phyloP scores from a whole-genome alignment of 768 basidiomycete species.

The Tephrocybe sp. region DNA sequence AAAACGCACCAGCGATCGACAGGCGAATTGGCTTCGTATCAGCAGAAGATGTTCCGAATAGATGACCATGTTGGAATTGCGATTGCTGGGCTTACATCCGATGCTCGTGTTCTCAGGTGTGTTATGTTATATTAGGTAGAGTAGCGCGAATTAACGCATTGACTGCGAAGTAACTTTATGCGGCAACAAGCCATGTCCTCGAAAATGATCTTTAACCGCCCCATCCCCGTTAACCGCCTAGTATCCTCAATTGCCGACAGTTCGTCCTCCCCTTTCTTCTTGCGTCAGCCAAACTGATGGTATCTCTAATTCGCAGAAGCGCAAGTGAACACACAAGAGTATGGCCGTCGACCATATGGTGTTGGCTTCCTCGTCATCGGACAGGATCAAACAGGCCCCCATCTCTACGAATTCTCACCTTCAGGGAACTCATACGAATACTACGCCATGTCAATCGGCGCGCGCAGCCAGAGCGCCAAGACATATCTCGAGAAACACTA shows the following conservation, averaged over 20 bases:
- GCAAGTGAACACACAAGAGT: constrained; percentile 98
- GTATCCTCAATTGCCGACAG: constrained; percentile 95
- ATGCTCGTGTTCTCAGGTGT: constrained; percentile 95
- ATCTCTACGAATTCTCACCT: constrained; percentile 97
- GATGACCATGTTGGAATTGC: constrained; percentile 99
- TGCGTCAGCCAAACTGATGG: neutral
- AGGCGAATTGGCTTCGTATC: constrained; percentile 98
- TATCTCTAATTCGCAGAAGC: constrained; percentile 63
- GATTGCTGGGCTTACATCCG: constrained; percentile 97
- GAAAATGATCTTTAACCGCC: constrained; percentile 93
- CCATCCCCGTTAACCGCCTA: constrained; percentile 90
- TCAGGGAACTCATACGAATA: constrained; percentile 98
- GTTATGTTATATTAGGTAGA: constrained; percentile 9
- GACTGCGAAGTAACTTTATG: constrained; percentile 93
- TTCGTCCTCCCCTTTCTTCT: constrained; percentile 39
- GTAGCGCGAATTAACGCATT: neutral
- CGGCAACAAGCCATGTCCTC: constrained; percentile 96
- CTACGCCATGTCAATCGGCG: constrained; percentile 97
- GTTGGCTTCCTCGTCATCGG: constrained; percentile 99
- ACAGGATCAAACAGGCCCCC: constrained; percentile 93
- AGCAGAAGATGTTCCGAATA: constrained; percentile 99
- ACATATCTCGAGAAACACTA: constrained; percentile 97
- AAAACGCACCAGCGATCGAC: constrained; percentile 77
- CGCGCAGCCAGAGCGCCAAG: constrained; percentile 96
- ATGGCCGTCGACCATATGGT: constrained; percentile 95